Evolutionary conservation across 208 protist species (phyloP).

Genomic region (Balamuthia mandrillaris): DNA sequence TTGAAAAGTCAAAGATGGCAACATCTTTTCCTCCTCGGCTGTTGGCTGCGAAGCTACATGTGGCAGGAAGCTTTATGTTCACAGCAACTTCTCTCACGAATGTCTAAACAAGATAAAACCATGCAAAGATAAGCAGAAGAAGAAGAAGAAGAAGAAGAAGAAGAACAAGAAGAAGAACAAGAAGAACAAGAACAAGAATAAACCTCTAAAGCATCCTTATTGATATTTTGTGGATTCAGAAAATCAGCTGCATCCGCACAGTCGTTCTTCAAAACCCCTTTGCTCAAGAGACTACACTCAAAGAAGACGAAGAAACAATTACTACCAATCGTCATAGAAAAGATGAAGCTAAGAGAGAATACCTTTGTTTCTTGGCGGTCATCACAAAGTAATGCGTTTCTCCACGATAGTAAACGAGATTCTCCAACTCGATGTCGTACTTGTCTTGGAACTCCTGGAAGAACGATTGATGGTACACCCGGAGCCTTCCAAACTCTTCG

Average conservation of each 20-base stretch:
- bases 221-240: neutral
- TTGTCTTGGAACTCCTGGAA: neutral
- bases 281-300: neutral
- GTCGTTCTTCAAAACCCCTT: neutral
- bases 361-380: conserved; percentile 19
- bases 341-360: neutral
- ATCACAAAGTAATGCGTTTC: conserved; percentile 41
- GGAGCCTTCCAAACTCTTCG: conserved; percentile 8
- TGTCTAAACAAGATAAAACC: no score
- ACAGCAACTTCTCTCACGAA: neutral
- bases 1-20: conserved; percentile 37
- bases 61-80: neutral
- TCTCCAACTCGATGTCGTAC: conserved; percentile 25
- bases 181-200: no score
- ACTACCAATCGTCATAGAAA: neutral
- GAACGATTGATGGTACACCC: conserved; percentile 11
- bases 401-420: conserved; percentile 31
- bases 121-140: no score
- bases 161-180: no score
- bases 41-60: neutral
- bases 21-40: conserved; percentile 5
- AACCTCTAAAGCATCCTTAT: neutral
- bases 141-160: no score
- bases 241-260: neutral
- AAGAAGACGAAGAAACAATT: neutral